Evolutionary conservation across 1,139 yeast species (phyloP).

Genomic region (Debaryomyces subglobosus): DNA sequence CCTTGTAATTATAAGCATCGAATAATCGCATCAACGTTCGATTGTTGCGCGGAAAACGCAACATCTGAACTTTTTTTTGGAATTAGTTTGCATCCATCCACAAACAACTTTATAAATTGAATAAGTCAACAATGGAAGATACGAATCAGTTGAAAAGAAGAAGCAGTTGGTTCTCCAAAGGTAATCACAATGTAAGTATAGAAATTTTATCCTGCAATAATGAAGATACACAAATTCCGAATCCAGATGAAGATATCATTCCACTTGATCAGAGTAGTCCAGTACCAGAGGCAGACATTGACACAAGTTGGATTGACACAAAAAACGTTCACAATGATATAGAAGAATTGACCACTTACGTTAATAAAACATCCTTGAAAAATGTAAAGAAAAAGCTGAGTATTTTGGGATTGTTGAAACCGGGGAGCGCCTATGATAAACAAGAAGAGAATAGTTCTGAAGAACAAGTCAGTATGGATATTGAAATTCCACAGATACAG

Average conservation of each 20-base stretch:
- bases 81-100: constrained; percentile 9
- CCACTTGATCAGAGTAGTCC: constrained; percentile 18
- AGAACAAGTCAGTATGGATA: background rate
- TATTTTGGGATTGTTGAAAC: background rate
- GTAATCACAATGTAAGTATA: constrained; percentile 9
- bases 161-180: constrained; percentile 10
- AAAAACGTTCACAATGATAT: constrained; percentile 4
- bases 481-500: background rate
- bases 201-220: constrained; percentile 11
- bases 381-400: background rate
- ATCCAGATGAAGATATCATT: background rate
- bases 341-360: background rate
- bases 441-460: background rate
- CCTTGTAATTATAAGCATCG: background rate
- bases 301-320: constrained; percentile 6
- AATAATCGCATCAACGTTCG: background rate
- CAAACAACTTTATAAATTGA: constrained; percentile 5
- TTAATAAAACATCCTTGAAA: background rate
- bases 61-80: background rate
- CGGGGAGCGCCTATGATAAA: background rate
- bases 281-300: constrained; percentile 4
- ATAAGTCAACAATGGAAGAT: constrained; percentile 3
- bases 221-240: background rate
- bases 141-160: constrained; percentile 5
- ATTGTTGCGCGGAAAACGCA: constrained; percentile 1